These are phyloP conservation scores for Diaporthe citriasiana DNA, from an alignment of 2,329 filamentous ascomycete species.

Conservation along the genomic window DNA sequence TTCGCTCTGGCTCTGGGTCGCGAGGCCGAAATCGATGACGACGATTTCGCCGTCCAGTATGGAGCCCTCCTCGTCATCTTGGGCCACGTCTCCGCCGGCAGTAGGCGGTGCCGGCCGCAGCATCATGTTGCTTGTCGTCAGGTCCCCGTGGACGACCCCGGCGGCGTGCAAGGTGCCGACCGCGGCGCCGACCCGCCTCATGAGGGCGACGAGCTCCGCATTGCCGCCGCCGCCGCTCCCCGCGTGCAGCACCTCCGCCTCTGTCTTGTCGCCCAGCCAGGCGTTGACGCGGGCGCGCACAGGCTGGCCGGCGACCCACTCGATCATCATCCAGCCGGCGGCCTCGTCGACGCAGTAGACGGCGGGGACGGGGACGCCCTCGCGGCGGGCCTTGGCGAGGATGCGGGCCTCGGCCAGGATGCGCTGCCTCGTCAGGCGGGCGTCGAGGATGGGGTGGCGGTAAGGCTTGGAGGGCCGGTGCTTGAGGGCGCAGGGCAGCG, in stretches of 20 bases:
- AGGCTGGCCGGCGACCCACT: slow-evolving; percentile 84
- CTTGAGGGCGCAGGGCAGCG: slow-evolving; percentile 84
- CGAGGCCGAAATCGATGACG: slow-evolving; percentile 94
- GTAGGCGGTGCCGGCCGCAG: slow-evolving; percentile 62
- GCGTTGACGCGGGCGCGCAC: slow-evolving; percentile 79
- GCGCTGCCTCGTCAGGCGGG: slow-evolving; percentile 86
- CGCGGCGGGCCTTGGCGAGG: slow-evolving; percentile 81
- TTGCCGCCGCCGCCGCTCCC: slow-evolving; percentile 54
- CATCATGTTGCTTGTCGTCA: slow-evolving; percentile 99
- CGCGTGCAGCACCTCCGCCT: slow-evolving; percentile 43
- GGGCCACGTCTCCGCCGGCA: slow-evolving; percentile 42
- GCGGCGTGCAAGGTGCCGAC: slow-evolving; percentile 83
- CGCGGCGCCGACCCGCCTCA: slow-evolving; percentile 78
- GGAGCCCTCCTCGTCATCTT: slow-evolving; percentile 44
- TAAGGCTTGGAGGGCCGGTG: slow-evolving; percentile 92
- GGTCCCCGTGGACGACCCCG: slow-evolving; percentile 93
- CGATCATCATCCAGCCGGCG: slow-evolving; percentile 82
- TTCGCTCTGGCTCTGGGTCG: slow-evolving; percentile 83
- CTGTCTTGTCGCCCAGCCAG: slow-evolving; percentile 67
- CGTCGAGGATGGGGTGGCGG: slow-evolving; percentile 90
- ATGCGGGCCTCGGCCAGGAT: slow-evolving; percentile 92
- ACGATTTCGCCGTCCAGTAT: slow-evolving; percentile 80
- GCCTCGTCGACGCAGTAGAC: slow-evolving; percentile 78
- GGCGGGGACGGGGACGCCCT: slow-evolving; percentile 85
- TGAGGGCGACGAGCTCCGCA: slow-evolving; percentile 69